Base-by-base conservation (phyloP, 2,329 filamentous ascomycete genomes). In the Onygenales sp. region DNA sequence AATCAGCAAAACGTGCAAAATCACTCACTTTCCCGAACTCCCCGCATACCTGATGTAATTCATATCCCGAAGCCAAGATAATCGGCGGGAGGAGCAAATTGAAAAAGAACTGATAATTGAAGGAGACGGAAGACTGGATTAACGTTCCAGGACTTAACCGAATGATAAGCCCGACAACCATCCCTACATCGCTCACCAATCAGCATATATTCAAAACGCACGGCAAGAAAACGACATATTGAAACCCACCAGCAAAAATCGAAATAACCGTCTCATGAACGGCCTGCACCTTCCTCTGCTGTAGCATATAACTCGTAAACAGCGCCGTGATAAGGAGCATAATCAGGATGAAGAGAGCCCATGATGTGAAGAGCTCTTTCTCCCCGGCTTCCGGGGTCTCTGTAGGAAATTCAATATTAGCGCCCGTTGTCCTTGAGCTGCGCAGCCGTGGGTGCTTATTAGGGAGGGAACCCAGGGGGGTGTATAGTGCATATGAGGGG, bases 91-190 rank as follows among this genome's bases (percentile, higher is more conserved):
- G 86, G 10, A 98, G 82, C 45, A 98, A 82, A 71, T 98, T 98
- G 79, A 98, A 98, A 78, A 98, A 98, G 77, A 97, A 95, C 67
- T 97, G 91, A 69, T 96, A 96, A 75, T 97, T 87, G 77, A 98
- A 98, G 71, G 86, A 95, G 65, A 98, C 90, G 59, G 88, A 84
- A 67, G 88, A 87, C 69, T 91, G 86, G 63, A 98, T 90, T 58
- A 86, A 88, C 57, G 88, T 85, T 59, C 86, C 85, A 51, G 86
- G 85, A 43, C 84, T 88, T 58, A 96, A 75, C 65, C 93, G 83
- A 54, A 98, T 83, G 55, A 95, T 81, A 62, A 98, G 77, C 5
- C 93, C 93, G 56, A 98, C 89, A 54, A 90, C 86, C 93, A 97
- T 97, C 64, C 92, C 92, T 94, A 52, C 33, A 52, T 39, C 33